A percentile compares a stretch with the other conserved stretches of the same genome.
Conservation (phyloP, 2,329 filamentous ascomycete species). For the Phialocephala subalpina region DNA sequence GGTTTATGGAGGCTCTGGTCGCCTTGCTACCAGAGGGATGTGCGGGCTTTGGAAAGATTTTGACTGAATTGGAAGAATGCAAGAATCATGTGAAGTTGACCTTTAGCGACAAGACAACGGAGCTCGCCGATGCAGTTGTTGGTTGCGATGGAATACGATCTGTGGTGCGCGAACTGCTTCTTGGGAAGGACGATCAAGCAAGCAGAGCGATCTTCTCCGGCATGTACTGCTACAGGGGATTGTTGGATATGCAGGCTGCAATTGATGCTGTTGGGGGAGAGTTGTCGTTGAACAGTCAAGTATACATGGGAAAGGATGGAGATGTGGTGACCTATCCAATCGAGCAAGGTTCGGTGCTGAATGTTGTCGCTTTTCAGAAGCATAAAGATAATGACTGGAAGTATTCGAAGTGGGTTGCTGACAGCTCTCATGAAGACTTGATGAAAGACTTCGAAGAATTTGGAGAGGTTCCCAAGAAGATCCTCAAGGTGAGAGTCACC, state of each 20-base stretch:
- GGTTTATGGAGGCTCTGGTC: slow-evolving; percentile 21
- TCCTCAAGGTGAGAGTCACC: neutral
- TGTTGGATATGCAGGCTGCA: slow-evolving; percentile 11
- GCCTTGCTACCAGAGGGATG: slow-evolving; percentile 8
- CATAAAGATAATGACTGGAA: slow-evolving; percentile 41
- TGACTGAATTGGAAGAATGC: slow-evolving; percentile 2
- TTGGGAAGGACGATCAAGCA: slow-evolving; percentile 3
- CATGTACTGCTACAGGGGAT: slow-evolving; percentile 17
- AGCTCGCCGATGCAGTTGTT: slow-evolving; percentile 54
- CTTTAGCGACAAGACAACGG: slow-evolving; percentile 52
- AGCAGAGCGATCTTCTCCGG: slow-evolving; percentile 10
- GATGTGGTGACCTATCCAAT: slow-evolving; percentile 29
- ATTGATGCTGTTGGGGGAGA: slow-evolving; percentile 16
- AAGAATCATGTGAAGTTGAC: slow-evolving; percentile 19
- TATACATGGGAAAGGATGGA: slow-evolving; percentile 22
- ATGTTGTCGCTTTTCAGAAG: slow-evolving; percentile 18
- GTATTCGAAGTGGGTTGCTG: slow-evolving; percentile 46
- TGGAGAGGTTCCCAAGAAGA: slow-evolving; percentile 40
- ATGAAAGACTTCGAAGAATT: slow-evolving; percentile 50
- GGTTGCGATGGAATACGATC: slow-evolving; percentile 65
- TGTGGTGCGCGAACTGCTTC: slow-evolving; percentile 5
- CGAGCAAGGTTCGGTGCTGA: slow-evolving; percentile 22
- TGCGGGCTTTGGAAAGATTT: slow-evolving; percentile 14
- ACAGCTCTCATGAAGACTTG: slow-evolving; percentile 50
- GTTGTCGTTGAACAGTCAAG: slow-evolving; percentile 22